Conservation (phyloP, 345 rosid genomes). For the Trapa bicornis region DNA sequence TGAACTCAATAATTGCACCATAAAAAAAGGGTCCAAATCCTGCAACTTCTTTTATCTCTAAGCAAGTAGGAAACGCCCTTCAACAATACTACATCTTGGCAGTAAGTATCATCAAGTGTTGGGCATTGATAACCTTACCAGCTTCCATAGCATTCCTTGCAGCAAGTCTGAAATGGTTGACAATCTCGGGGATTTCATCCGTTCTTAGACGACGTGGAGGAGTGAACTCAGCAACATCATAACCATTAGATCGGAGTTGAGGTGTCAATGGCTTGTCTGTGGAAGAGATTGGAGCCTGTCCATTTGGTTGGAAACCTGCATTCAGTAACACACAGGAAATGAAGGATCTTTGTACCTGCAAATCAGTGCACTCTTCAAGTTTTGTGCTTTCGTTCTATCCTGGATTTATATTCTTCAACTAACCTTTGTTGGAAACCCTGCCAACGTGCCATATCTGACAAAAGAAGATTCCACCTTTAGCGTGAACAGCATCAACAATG, state of each 20-base stretch:
- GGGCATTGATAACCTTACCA: conserved; percentile 22
- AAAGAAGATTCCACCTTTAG: conserved; percentile 57
- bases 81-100: no score
- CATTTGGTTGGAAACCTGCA: conserved; percentile 52
- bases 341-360: background rate
- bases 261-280: conserved; percentile 44
- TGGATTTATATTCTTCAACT: background rate
- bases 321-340: background rate
- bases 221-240: conserved; percentile 26
- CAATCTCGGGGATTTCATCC: conserved; percentile 53
- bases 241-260: conserved; percentile 27
- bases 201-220: conserved; percentile 47
- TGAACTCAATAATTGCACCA: background rate
- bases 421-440: conserved; percentile 51
- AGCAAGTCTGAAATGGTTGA: conserved; percentile 56
- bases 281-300: conserved; percentile 50
- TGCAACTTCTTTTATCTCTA: background rate
- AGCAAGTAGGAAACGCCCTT: background rate
- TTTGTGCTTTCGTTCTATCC: background rate
- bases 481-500: conserved; percentile 75
- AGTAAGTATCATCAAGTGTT: background rate
- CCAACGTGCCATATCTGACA: conserved; percentile 72
- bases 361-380: background rate
- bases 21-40: background rate
- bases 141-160: conserved; percentile 75